Percentiles rank a stretch among this genome's conserved stretches.
Conservation (phyloP, 78 protist species). For the Creolimax fragrantissima region DNA sequence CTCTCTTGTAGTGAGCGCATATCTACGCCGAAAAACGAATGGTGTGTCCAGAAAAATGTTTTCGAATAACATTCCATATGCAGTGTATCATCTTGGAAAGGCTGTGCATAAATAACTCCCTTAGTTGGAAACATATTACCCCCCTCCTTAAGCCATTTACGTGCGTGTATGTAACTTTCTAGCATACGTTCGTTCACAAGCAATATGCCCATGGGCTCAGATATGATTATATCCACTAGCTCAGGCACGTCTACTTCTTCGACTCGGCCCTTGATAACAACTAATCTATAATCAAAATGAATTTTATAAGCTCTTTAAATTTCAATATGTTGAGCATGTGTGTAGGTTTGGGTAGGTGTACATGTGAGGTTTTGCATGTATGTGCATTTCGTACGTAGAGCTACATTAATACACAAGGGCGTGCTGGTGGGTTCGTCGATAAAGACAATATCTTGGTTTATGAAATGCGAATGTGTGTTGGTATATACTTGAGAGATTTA, state of each 20-base stretch:
- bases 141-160: neutral
- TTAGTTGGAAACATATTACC: conserved; percentile 60
- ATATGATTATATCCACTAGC: conserved; percentile 49
- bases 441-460: too few species aligned
- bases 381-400: too few species aligned
- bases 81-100: conserved; percentile 43
- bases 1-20: neutral
- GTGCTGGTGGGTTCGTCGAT: too few species aligned
- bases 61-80: conserved; percentile 5
- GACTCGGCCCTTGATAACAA: conserved; percentile 32
- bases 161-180: conserved; percentile 27
- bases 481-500: too few species aligned
- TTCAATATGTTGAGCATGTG: too few species aligned
- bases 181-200: conserved; percentile 48
- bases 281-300: too few species aligned
- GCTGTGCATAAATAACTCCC: conserved; percentile 38
- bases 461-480: too few species aligned
- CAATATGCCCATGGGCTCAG: conserved; percentile 71
- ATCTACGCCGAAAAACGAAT: conserved; percentile 26
- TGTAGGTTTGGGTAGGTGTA: too few species aligned
- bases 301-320: too few species aligned
- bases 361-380: too few species aligned
- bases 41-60: conserved; percentile 16
- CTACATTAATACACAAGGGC: too few species aligned
- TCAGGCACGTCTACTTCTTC: conserved; percentile 37